A percentile compares a stretch with the other conserved stretches of the same genome.
Conservation (phyloP, 805 yeast species). For the Naumovozyma castellii region DNA sequence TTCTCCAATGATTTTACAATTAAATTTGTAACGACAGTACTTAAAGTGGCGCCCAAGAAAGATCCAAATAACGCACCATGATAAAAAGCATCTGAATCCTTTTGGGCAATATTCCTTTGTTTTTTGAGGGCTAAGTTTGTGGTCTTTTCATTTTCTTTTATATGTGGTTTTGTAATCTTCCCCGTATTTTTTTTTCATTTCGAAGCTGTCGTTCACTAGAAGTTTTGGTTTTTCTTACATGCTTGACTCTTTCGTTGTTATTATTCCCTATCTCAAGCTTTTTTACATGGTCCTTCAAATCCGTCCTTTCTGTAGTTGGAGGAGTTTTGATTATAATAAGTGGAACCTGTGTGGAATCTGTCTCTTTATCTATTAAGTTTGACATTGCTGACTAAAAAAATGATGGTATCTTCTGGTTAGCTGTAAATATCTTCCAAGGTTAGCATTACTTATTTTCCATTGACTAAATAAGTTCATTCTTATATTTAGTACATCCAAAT, state of each 20-base stretch:
- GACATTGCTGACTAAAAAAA: no score
- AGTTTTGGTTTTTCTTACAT: not conserved
- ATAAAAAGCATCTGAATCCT: constrained; percentile 11
- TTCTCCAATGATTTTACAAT: constrained; percentile 1
- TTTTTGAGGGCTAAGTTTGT: not conserved
- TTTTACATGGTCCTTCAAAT: no score
- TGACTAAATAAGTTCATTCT: no score
- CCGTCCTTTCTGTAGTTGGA: not conserved
- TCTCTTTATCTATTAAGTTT: not conserved
- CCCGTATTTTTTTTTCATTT: not conserved
- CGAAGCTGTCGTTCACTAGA: not conserved
- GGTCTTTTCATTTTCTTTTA: constrained; percentile 33
- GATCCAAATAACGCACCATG: constrained; percentile 24
- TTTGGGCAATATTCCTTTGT: not conserved
- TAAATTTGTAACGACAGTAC: constrained; percentile 14
- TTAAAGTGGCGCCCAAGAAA: constrained; percentile 23
- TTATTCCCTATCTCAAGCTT: no score
- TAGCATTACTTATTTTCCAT: no score
- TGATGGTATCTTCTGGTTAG: no score
- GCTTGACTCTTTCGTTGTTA: not conserved
- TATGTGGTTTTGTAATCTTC: not conserved
- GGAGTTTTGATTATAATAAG: not conserved
- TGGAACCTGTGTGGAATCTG: not conserved
- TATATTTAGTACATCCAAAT: no score
- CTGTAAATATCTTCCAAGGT: no score